Percentiles rank a stretch among this genome's conserved stretches.
Evolutionary conservation across 495 filamentous ascomycete genomes (phyloP).

Genomic region (Penicillium diatomitis): DNA sequence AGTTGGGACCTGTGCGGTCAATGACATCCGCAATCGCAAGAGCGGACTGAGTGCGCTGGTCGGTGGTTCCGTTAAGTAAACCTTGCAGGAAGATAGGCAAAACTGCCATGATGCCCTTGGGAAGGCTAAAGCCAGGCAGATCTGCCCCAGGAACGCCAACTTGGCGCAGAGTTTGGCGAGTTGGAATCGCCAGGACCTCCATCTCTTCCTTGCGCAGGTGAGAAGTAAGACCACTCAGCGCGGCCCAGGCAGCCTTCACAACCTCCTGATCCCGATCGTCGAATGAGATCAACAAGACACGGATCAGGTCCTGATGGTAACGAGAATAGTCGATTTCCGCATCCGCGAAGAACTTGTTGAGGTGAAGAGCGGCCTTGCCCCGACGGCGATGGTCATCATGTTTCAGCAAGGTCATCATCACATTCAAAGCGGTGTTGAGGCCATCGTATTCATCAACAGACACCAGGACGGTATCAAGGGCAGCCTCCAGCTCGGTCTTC

Average conservation of each 20-base stretch:
- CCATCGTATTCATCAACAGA: constrained; percentile 96
- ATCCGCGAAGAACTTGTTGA: constrained; percentile 80
- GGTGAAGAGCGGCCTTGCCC: constrained; percentile 63
- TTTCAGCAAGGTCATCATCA: constrained; percentile 77
- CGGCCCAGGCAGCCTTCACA: constrained; percentile 87
- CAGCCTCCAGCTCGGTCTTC: constrained; percentile 58
- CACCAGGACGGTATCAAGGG: constrained; percentile 79
- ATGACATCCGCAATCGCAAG: constrained; percentile 92
- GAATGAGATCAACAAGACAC: constrained; percentile 80
- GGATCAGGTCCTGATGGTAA: constrained; percentile 90
- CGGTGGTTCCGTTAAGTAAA: constrained; percentile 87
- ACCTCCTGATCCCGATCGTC: constrained; percentile 77
- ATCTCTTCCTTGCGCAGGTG: constrained; percentile 94
- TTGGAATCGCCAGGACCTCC: constrained; percentile 84
- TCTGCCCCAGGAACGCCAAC: constrained; percentile 81
- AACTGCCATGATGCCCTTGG: constrained; percentile 95
- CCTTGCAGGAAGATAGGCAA: constrained; percentile 96
- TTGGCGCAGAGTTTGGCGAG: constrained; percentile 71
- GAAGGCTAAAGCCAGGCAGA: constrained; percentile 81
- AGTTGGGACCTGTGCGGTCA: constrained; percentile 74
- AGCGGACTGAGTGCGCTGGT: constrained; percentile 85
- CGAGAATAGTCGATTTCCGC: constrained; percentile 82
- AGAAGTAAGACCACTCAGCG: constrained; percentile 78
- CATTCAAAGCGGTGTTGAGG: constrained; percentile 87
- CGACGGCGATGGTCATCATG: constrained; percentile 85